These are phyloP conservation scores for Ensete glaucum DNA, from an alignment of 176 grass and related monocot genomes.

Conservation along the genomic window DNA sequence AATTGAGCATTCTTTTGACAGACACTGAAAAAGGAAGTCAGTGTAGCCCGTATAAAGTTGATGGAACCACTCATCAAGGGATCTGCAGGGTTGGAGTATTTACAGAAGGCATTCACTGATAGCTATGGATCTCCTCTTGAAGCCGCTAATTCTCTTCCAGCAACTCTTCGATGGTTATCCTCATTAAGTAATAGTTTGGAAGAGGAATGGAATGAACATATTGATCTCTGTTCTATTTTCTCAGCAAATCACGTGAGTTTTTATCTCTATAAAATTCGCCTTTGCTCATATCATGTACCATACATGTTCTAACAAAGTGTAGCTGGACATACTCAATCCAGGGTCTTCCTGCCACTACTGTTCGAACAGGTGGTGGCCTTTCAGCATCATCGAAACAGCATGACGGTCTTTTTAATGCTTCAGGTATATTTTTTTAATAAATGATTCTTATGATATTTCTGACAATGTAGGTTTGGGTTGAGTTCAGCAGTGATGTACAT, in stretches of 20 bases:
- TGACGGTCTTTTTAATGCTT: constrained; percentile 12
- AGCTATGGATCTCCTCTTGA: constrained; percentile 42
- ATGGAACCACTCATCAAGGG: constrained; percentile 71
- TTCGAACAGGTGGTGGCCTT: constrained; percentile 58
- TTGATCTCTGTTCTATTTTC: constrained; percentile 34
- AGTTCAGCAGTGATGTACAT: too few relatives aligned
- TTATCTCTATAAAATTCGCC: background rate
- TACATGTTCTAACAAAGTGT: background rate
- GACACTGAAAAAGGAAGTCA: constrained; percentile 73
- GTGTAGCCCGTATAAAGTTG: constrained; percentile 62
- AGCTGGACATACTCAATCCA: constrained; percentile 17
- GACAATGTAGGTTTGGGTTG: too few relatives aligned
- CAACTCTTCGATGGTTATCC: constrained; percentile 37
- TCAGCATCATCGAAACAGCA: constrained; percentile 17
- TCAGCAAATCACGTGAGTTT: constrained; percentile 44
- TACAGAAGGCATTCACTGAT: constrained; percentile 80
- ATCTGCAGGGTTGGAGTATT: constrained; percentile 69
- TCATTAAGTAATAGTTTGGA: constrained; percentile 21
- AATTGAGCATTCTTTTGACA: constrained; percentile 17
- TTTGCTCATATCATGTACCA: background rate
- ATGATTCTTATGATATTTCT: too few relatives aligned
- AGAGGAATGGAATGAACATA: constrained; percentile 66
- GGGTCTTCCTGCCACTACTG: constrained; percentile 46
- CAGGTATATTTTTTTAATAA: constrained; percentile 8
- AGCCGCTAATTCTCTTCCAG: constrained; percentile 41